Evolutionary conservation across 2,329 filamentous ascomycete species (phyloP).

Genomic region (Sporothrix dimorphospora): DNA sequence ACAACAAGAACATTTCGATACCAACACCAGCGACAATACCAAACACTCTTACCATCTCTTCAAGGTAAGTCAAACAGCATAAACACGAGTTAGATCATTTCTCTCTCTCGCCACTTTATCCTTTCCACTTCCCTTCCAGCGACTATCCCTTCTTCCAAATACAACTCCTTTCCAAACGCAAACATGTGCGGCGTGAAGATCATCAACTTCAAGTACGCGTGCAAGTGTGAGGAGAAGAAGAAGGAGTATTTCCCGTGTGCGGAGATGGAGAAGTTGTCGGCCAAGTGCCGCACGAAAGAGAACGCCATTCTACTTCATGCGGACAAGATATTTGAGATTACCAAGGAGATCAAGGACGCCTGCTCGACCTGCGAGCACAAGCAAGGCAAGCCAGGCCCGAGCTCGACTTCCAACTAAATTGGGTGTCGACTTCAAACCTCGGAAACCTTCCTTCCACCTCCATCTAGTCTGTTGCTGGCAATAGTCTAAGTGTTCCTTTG

Average conservation of each 20-base stretch:
- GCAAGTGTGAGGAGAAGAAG: neutral
- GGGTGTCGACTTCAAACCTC: too few species aligned
- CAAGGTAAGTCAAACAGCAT: neutral
- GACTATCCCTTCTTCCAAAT: neutral
- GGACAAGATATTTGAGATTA: neutral
- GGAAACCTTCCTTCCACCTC: neutral
- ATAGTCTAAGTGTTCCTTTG: neutral
- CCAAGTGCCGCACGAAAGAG: too few species aligned
- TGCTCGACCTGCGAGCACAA: neutral
- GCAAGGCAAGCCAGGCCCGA: neutral
- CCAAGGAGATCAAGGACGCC: neutral
- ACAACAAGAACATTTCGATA: neutral
- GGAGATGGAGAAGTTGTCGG: too few species aligned
- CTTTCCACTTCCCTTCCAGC: neutral
- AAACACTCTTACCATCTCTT: neutral
- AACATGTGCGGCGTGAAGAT: neutral
- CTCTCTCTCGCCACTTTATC: neutral
- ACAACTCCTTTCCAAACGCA: too few species aligned
- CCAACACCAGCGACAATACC: neutral
- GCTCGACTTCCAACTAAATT: too few species aligned
- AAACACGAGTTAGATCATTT: neutral
- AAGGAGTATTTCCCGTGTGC: neutral
- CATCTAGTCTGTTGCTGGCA: neutral
- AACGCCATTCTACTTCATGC: too few species aligned
- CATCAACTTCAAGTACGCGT: neutral